phyloP scores from a whole-genome alignment of 1,139 yeast species.

The Hemisphaericaspora lyxosophila region DNA sequence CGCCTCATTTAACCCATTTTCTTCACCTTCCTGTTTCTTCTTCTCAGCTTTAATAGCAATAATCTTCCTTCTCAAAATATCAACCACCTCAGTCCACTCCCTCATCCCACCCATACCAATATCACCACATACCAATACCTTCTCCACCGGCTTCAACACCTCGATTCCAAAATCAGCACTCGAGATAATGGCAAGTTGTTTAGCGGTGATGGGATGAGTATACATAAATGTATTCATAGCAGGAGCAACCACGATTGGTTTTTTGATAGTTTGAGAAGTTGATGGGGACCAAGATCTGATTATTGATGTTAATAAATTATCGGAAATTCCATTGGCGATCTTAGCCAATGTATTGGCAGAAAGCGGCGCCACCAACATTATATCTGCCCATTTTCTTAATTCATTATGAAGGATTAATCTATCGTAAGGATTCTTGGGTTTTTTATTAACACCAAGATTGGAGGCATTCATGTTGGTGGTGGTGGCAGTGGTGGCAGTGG shows the following conservation, averaged over 20 bases:
- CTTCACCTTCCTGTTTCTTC: slow-evolving; percentile 28
- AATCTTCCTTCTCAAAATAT: slow-evolving; percentile 60
- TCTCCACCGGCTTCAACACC: slow-evolving; percentile 87
- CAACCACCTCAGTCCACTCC: slow-evolving; percentile 93
- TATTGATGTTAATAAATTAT: slow-evolving; percentile 80
- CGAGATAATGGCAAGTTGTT: slow-evolving; percentile 63
- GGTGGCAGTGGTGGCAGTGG: slow-evolving; percentile 5
- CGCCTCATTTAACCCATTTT: slow-evolving; percentile 22
- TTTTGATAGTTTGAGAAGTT: slow-evolving; percentile 31
- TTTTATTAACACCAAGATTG: slow-evolving; percentile 18
- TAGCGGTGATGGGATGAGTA: slow-evolving; percentile 88
- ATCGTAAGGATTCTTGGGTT: slow-evolving; percentile 41
- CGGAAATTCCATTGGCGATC: slow-evolving; percentile 87
- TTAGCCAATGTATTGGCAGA: slow-evolving; percentile 94
- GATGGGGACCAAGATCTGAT: slow-evolving; percentile 89
- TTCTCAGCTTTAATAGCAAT: slow-evolving; percentile 33
- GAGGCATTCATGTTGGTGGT: slow-evolving; percentile 3
- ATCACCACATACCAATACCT: slow-evolving; percentile 92
- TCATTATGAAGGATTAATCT: slow-evolving; percentile 75
- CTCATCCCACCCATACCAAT: slow-evolving; percentile 98
- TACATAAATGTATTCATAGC: slow-evolving; percentile 98
- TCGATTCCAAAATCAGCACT: slow-evolving; percentile 57
- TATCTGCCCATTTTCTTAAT: slow-evolving; percentile 93
- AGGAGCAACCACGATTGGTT: slow-evolving; percentile 88
- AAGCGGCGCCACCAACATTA: slow-evolving; percentile 85